Percentiles rank a stretch among this genome's conserved stretches.
phyloP scores from a whole-genome alignment of 1,284 basidiomycete species.

The Ceratobasidium sp. region DNA sequence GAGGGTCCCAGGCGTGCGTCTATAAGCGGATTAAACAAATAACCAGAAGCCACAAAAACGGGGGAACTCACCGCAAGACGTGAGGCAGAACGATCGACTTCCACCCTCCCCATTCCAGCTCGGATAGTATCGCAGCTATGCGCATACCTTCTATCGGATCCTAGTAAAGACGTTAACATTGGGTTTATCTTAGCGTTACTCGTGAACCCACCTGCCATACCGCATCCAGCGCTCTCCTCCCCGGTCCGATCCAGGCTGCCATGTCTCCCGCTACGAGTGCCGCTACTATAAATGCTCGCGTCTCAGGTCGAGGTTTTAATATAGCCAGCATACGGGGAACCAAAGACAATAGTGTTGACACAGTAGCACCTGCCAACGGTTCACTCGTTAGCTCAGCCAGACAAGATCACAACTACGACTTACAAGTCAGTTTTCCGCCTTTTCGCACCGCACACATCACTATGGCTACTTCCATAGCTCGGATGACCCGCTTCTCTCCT shows the following conservation, averaged over 20 bases:
- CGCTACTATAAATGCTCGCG: constrained; percentile 44
- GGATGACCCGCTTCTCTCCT: constrained; percentile 35
- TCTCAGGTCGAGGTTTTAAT: not conserved
- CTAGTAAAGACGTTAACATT: constrained; percentile 1
- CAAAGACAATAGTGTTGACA: constrained; percentile 19
- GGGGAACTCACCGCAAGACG: constrained; percentile 56
- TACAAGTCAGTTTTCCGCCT: constrained; percentile 30
- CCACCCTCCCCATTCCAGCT: constrained; percentile 76
- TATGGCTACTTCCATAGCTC: constrained; percentile 51
- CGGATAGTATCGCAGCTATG: constrained; percentile 65
- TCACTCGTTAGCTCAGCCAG: constrained; percentile 60
- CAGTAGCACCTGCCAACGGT: constrained; percentile 49
- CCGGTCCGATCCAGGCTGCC: constrained; percentile 66
- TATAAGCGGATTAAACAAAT: not conserved
- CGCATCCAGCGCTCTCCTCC: constrained; percentile 64
- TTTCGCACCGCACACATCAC: constrained; percentile 55
- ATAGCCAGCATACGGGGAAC: not conserved
- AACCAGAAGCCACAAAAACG: not conserved
- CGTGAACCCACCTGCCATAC: constrained; percentile 49
- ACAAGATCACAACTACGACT: constrained; percentile 50
- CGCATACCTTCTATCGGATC: constrained; percentile 58
- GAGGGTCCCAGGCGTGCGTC: constrained; percentile 56
- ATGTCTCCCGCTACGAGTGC: constrained; percentile 68
- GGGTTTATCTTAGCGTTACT: not conserved
- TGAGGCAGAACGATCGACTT: constrained; percentile 66